Evolutionary conservation across 2,329 filamentous ascomycete genomes (phyloP).

Genomic region (Botrytis galanthina): DNA sequence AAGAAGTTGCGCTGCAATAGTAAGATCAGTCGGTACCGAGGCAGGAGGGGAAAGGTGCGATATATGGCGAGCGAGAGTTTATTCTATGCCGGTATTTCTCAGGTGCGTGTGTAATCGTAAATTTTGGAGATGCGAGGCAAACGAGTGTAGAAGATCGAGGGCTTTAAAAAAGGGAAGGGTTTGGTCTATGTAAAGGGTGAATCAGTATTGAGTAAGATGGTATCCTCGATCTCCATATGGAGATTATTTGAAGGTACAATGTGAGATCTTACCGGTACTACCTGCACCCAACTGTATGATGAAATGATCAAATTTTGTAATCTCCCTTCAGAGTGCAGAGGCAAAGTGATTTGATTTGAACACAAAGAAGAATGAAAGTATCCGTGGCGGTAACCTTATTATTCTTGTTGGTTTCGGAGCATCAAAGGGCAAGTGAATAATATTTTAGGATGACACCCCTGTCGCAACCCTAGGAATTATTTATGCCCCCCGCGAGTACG

Average conservation of each 20-base stretch:
- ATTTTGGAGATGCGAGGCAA: not conserved
- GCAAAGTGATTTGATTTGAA: not conserved
- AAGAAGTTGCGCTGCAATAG: not conserved
- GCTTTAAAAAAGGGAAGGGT: not conserved
- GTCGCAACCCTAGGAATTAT: not conserved
- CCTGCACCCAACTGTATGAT: not conserved
- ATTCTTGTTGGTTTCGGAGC: conserved; percentile 9
- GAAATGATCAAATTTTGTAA: conserved; percentile 5
- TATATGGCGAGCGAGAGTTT: not conserved
- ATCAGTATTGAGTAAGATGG: conserved; percentile 11
- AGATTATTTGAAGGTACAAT: conserved; percentile 8
- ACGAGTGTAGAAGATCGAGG: not conserved
- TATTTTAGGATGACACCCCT: conserved; percentile 4
- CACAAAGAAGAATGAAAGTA: not conserved
- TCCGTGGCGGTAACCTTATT: not conserved
- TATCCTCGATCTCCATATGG: not conserved
- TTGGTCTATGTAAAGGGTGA: conserved; percentile 11
- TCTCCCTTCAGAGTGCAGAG: not conserved
- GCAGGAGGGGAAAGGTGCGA: not conserved
- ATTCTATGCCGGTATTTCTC: not conserved
- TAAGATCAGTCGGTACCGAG: not conserved
- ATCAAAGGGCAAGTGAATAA: conserved; percentile 1
- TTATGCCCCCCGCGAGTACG: conserved; percentile 5
- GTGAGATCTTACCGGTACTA: conserved; percentile 14
- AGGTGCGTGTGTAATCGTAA: not conserved